Evolutionary conservation across 2,329 filamentous ascomycete species (phyloP).

Genomic region (Colletotrichum endophyticum): DNA sequence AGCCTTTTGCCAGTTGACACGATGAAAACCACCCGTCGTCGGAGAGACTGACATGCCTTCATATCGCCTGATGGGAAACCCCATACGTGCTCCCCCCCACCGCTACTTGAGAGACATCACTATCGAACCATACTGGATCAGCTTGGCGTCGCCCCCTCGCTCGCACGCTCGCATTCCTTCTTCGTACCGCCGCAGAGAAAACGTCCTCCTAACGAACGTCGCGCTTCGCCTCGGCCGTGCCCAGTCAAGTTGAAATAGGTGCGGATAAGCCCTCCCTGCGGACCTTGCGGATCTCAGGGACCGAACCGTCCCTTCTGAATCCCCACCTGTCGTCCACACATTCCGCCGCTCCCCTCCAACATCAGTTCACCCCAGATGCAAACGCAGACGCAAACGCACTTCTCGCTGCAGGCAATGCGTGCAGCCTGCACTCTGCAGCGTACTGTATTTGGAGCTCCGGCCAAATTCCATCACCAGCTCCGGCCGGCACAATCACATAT

Average conservation of each 20-base stretch:
- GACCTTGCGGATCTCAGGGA: conserved; percentile 14
- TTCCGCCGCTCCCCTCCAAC: background rate
- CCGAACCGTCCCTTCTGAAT: conserved; percentile 7
- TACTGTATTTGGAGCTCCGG: background rate
- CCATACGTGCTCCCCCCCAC: conserved; percentile 10
- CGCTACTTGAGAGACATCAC: conserved; percentile 5
- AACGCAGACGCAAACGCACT: background rate
- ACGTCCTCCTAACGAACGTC: background rate
- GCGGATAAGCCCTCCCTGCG: background rate
- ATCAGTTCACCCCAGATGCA: background rate
- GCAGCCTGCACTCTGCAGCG: background rate
- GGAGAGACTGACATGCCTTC: background rate
- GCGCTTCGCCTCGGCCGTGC: background rate
- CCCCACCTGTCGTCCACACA: background rate
- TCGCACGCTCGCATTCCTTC: background rate
- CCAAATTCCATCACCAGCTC: background rate
- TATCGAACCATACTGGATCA: background rate
- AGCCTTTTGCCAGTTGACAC: background rate
- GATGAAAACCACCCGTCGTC: background rate
- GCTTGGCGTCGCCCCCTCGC: background rate
- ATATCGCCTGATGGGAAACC: background rate
- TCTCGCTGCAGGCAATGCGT: background rate
- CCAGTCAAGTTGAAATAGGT: background rate
- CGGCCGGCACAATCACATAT: background rate
- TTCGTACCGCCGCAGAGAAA: background rate